Conservation (phyloP, 192 early-diverging fungal genomes). For the Haplosporangium gracile region DNA sequence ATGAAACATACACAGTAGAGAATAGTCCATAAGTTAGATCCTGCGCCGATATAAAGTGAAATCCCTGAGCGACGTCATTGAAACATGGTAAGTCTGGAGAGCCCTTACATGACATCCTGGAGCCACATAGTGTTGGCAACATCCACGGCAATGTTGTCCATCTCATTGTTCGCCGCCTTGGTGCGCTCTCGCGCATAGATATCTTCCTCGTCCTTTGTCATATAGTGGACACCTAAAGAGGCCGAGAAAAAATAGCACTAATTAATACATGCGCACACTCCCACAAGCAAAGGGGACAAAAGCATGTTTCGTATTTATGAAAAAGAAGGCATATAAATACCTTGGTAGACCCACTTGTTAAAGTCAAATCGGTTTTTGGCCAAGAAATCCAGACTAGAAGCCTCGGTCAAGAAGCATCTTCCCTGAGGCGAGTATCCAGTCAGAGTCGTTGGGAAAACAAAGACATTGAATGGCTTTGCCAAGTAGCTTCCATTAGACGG, state of each 20-base stretch:
- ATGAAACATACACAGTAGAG: not conserved
- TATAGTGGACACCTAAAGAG: conserved; percentile 30
- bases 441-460: conserved; percentile 81
- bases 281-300: too few relatives aligned
- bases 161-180: conserved; percentile 28
- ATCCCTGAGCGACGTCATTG: not conserved
- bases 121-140: conserved; percentile 8
- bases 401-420: conserved; percentile 59
- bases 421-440: conserved; percentile 61
- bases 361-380: conserved; percentile 86
- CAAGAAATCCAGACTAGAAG: conserved; percentile 81
- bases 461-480: conserved; percentile 91
- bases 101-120: conserved; percentile 27
- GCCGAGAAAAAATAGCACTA: not conserved
- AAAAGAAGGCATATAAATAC: conserved; percentile 50
- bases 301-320: not conserved
- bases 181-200: conserved; percentile 18
- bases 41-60: not conserved
- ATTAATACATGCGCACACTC: too few relatives aligned
- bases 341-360: conserved; percentile 85
- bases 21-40: not conserved
- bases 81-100: not conserved
- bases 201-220: conserved; percentile 34
- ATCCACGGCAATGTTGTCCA: conserved; percentile 17
- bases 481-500: conserved; percentile 67